These are phyloP conservation scores for Suhomyces sp. DNA, from an alignment of 805 yeast species.

Conservation along the genomic window DNA sequence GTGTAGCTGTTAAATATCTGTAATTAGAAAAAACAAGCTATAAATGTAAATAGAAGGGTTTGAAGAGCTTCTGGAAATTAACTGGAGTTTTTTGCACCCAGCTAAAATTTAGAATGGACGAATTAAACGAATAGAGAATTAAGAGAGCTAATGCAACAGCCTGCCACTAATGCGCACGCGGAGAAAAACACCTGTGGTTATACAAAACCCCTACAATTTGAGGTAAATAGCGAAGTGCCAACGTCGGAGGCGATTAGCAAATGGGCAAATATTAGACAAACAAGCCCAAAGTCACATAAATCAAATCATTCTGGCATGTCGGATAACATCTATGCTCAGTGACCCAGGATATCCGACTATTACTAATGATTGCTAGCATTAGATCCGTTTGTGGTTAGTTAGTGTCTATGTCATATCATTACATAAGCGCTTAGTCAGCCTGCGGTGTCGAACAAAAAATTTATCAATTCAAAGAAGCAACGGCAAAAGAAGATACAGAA, in stretches of 20 bases:
- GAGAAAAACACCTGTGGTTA: no score
- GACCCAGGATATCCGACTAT: no score
- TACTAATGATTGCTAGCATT: no score
- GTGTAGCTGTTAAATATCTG: constrained; percentile 31
- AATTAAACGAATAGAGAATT: neutral
- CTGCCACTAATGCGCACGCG: neutral
- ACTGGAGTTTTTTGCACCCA: neutral
- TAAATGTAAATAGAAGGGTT: neutral
- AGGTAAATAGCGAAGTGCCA: no score
- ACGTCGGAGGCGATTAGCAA: no score
- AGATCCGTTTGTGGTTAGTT: neutral
- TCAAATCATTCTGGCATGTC: no score
- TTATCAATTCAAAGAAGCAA: neutral
- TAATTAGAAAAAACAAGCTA: neutral
- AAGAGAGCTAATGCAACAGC: neutral
- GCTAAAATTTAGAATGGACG: neutral
- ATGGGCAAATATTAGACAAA: no score
- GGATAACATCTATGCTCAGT: no score
- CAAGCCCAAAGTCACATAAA: no score
- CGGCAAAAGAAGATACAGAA: neutral
- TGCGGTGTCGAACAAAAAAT: constrained; percentile 1
- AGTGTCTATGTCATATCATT: neutral
- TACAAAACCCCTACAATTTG: no score
- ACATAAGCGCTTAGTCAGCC: neutral
- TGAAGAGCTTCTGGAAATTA: neutral